Evolutionary conservation across 345 rosid species (phyloP), one percentile per base, ranked within the genome.

Genomic region (Rhizophora apiculata): DNA sequence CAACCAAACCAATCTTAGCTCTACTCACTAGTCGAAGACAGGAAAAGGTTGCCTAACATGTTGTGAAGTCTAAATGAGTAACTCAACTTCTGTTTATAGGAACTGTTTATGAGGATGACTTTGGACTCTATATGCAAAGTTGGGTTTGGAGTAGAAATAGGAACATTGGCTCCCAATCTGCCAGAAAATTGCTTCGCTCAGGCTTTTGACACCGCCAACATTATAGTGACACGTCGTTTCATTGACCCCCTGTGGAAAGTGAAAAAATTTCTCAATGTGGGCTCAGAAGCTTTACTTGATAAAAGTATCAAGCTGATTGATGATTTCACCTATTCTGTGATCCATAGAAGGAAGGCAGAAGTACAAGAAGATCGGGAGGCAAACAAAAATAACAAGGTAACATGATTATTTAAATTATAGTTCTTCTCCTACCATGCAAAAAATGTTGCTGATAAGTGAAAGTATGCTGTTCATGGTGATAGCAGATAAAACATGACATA

Each of bases 141-240:
- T 51, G 98, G 98, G 52, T 94, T 91, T 76, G 97, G 98, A 48
- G 98, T 89, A 18, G 95, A 94, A 72, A 87, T 91, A 56, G 97
- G 98, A 69, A 86, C 97, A 32, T 62, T 91, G 72, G 88, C 89
- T 68, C 89, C 89, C 29, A 78, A 77, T 66, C 72, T 89, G 65
- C 93, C 96, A 34, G 93, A 88, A 4, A 91, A 87, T 69, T 56
- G 73, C 34, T 94, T 94, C 73, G 97, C 98, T 52, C 84, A 78
- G 62, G 93, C 98, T 61, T 94, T 94, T 22, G 98, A 94, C 68
- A 85, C 86, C 0, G 97, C 96, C 6, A 91, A 94, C 69, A 78
- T 89, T 52, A 87, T 91, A 6, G 90, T 91, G 56, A 91, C 98
- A 34, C 90, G 88, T 70, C 88, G 98, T 22, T 94, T 91, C 81